A percentile compares a stretch with the other conserved stretches of the same genome.
Conservation (phyloP, 352 stramenopile genomes). For the Plasmopara viticola region DNA sequence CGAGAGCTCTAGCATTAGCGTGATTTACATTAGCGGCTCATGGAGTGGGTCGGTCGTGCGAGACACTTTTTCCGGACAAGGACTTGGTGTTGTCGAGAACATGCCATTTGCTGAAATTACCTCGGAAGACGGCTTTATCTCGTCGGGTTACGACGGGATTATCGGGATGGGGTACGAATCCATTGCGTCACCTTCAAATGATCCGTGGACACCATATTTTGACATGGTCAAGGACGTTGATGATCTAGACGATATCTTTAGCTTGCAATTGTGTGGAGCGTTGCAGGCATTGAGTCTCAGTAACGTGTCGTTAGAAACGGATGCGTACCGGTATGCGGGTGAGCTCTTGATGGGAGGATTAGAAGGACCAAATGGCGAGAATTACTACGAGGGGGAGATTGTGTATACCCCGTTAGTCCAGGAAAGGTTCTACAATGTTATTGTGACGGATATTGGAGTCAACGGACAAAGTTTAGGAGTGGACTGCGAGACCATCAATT, state of each 20-base stretch:
- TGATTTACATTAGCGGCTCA: conserved; percentile 70
- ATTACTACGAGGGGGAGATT: conserved; percentile 54
- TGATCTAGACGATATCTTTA: conserved; percentile 51
- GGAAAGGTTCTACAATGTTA: conserved; percentile 71
- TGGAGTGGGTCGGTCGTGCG: conserved; percentile 61
- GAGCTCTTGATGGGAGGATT: conserved; percentile 59
- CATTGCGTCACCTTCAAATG: conserved; percentile 49
- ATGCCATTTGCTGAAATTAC: conserved; percentile 62
- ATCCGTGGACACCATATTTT: conserved; percentile 54
- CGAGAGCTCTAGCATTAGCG: conserved; percentile 35
- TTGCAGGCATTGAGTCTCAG: conserved; percentile 52
- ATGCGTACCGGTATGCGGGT: conserved; percentile 43
- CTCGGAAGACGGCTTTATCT: conserved; percentile 58
- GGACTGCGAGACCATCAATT: conserved; percentile 63
- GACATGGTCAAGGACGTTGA: conserved; percentile 36
- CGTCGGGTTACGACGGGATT: conserved; percentile 69
- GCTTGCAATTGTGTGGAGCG: conserved; percentile 67
- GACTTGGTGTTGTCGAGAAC: conserved; percentile 36
- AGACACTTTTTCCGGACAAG: conserved; percentile 60
- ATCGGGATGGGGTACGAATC: conserved; percentile 54
- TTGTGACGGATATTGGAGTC: conserved; percentile 65
- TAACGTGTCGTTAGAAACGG: conserved; percentile 28
- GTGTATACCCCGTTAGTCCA: conserved; percentile 73
- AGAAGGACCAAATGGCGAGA: conserved; percentile 35
- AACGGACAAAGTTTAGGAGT: conserved; percentile 36